A percentile compares a stretch with the other conserved stretches of the same genome.
Conservation (phyloP, 2,329 filamentous ascomycete genomes). For the Apiospora kogelbergensis region DNA sequence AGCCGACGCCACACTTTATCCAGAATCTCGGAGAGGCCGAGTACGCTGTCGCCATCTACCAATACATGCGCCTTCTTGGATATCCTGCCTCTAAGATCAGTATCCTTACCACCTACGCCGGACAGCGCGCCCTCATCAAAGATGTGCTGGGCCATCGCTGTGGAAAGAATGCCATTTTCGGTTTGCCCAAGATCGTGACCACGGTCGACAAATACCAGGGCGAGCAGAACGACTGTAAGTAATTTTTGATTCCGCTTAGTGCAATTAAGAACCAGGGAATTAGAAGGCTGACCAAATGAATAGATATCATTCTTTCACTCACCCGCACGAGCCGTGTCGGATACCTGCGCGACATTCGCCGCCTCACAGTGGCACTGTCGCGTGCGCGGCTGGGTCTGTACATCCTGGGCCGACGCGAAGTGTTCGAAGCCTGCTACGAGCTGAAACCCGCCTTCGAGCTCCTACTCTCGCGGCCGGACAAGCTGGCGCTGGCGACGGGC, state of each 20-base stretch:
- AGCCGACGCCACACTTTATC: constrained; percentile 91
- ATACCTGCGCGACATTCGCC: constrained; percentile 89
- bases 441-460: constrained; percentile 82
- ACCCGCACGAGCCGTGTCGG: constrained; percentile 86
- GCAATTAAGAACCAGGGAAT: not conserved
- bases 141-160: constrained; percentile 87
- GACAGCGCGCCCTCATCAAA: constrained; percentile 82
- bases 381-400: constrained; percentile 90
- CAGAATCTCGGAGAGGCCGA: constrained; percentile 97
- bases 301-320: constrained; percentile 90
- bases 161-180: constrained; percentile 79
- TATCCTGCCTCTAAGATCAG: constrained; percentile 83
- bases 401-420: constrained; percentile 80
- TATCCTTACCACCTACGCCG: constrained; percentile 91
- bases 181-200: constrained; percentile 82
- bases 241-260: no score
- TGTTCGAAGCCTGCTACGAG: constrained; percentile 89
- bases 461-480: constrained; percentile 75
- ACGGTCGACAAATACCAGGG: constrained; percentile 99
- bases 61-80: constrained; percentile 95
- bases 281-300: constrained; percentile 15
- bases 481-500: constrained; percentile 76
- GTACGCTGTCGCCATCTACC: constrained; percentile 91
- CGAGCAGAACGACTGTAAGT: constrained; percentile 97
- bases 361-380: constrained; percentile 91